Conservation (phyloP, 768 basidiomycete species). For the Ramaria sp. region DNA sequence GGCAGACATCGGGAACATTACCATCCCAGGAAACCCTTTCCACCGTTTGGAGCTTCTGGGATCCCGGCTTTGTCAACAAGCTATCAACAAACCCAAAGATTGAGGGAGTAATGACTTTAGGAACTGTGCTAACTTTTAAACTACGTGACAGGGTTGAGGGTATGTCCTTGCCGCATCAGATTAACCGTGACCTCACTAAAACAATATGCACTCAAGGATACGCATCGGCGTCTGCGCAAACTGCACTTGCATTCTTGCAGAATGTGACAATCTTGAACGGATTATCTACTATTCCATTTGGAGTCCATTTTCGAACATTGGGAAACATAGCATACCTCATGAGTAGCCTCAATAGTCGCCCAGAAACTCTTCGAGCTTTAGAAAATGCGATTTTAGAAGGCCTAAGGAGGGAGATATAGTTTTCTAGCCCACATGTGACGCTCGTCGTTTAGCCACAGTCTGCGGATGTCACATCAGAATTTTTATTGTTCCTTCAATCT, state of each 20-base stretch:
- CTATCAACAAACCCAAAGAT: conserved; percentile 48
- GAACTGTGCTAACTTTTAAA: conserved; percentile 75
- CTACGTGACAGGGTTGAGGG: conserved; percentile 47
- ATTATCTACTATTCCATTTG: conserved; percentile 46
- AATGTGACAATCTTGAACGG: conserved; percentile 20
- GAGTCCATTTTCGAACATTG: conserved; percentile 78
- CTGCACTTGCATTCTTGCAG: conserved; percentile 43
- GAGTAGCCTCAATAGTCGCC: conserved; percentile 68
- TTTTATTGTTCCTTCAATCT: too few relatives aligned
- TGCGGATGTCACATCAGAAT: too few relatives aligned
- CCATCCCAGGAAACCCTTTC: not conserved
- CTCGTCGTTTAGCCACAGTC: too few relatives aligned
- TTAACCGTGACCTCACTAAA: conserved; percentile 36
- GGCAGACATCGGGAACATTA: conserved; percentile 27
- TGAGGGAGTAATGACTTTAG: conserved; percentile 75
- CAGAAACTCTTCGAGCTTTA: conserved; percentile 40
- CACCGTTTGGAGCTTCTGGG: conserved; percentile 82
- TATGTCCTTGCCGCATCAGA: conserved; percentile 19
- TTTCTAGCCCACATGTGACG: not conserved
- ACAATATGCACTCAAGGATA: conserved; percentile 31
- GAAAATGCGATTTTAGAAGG: conserved; percentile 51
- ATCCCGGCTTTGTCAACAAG: conserved; percentile 51
- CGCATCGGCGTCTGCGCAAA: conserved; percentile 51
- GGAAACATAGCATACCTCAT: conserved; percentile 93
- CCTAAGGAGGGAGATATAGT: conserved; percentile 9